A percentile compares a stretch with the other conserved stretches of the same genome.
Conservation (phyloP, 257 asterid species). For the Solanum tacnaense region DNA sequence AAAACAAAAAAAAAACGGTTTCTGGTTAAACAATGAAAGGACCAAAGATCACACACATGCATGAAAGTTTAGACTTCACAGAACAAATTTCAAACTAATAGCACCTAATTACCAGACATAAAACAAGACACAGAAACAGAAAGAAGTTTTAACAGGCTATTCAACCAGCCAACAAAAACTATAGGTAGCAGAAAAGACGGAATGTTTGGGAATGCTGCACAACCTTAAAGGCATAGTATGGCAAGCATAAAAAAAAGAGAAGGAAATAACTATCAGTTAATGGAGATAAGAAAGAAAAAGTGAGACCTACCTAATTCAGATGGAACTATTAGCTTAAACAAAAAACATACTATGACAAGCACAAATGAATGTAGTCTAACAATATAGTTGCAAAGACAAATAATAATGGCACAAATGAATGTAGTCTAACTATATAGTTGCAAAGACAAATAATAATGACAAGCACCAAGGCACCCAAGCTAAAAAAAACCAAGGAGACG, state of each 20-base stretch:
- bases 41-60: background rate
- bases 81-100: background rate
- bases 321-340: background rate
- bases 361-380: background rate
- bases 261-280: background rate
- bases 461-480: background rate
- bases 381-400: background rate
- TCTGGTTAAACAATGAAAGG: background rate
- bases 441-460: background rate
- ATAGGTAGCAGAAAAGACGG: background rate
- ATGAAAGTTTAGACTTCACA: background rate
- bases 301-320: background rate
- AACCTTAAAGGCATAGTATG: background rate
- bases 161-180: background rate
- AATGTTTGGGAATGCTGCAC: background rate
- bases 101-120: background rate
- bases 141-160: background rate
- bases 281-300: background rate
- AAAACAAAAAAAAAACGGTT: background rate
- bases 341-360: background rate
- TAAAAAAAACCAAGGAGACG: background rate
- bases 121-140: background rate
- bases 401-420: background rate
- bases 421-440: background rate
- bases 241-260: background rate